Evolutionary conservation across 2,329 filamentous ascomycete species (phyloP), one percentile per base, ranked within the genome.

Genomic region (Pyrenophora tritici-repentis): DNA sequence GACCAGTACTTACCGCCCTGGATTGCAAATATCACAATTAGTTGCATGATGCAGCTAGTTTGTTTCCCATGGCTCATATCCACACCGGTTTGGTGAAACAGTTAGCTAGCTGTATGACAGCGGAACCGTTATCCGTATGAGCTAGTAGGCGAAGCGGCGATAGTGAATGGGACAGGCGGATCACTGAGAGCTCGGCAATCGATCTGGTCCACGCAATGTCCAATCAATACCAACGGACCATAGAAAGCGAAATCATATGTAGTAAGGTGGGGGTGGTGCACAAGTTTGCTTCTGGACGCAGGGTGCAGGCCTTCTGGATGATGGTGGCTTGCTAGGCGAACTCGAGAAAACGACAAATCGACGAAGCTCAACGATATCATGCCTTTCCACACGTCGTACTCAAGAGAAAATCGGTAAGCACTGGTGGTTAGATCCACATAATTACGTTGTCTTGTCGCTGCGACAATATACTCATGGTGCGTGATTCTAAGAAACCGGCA

Each of bases 311-410:
- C 20, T 36, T 18, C 24, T 46, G 24, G 18, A 17, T 14, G 20
- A 22, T 42, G 16, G 47, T 50, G 50, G 55, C 51, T 43, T 40
- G 32, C 20, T 40, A 55, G 49, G 48, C 48, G 55, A 34, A 38
- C 9, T 37, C 9, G 44, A 50, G 34, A 51, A 53, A 42, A 36
- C 24, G 54, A 57, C 38, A 49, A 57, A 48, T 37, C 40, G 53
- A 56, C 44, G 29, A 51, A 36, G 42, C 34, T 56, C 26, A 48
- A 20, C 42, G 24, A 47, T 24, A 33, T 42, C 14, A 20, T 20
- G 34, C 12, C 4, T 26, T n/a, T 36, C 14, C 13, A 26, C 14
- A 29, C 12, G 13, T 43, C 32, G 32, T 14, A 26, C 32, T 13
- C 5, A 26, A 20, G 14, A 26, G 4, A 12, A 4, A 36, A n/a